Conservation (phyloP, 768 basidiomycete species). For the Naganishia antarctica region DNA sequence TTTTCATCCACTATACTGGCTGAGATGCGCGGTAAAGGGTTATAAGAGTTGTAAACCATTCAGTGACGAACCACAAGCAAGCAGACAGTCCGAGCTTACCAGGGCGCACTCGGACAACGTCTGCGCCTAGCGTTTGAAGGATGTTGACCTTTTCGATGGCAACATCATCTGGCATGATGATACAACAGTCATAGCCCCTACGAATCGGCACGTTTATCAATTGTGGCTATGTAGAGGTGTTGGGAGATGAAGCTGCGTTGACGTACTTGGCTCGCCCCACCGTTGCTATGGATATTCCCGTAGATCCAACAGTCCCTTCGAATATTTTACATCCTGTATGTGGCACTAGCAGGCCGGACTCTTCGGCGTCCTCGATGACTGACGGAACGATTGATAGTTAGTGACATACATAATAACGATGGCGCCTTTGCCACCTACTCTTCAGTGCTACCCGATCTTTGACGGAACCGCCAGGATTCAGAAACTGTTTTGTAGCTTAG, state of each 20-base stretch:
- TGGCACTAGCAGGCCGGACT: slow-evolving; percentile 71
- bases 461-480: slow-evolving; percentile 96
- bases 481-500: slow-evolving; percentile 56
- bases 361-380: slow-evolving; percentile 96
- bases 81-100: slow-evolving; percentile 27
- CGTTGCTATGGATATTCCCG: slow-evolving; percentile 85
- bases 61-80: no score
- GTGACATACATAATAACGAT: background rate
- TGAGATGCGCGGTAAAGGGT: background rate
- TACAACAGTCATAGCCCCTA: slow-evolving; percentile 85
- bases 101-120: slow-evolving; percentile 62
- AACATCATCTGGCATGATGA: slow-evolving; percentile 52
- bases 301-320: slow-evolving; percentile 79
- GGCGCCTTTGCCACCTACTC: slow-evolving; percentile 55
- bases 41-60: background rate
- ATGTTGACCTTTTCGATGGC: slow-evolving; percentile 86
- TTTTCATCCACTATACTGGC: slow-evolving; percentile 96
- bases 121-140: slow-evolving; percentile 73
- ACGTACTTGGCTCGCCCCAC: slow-evolving; percentile 77
- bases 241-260: background rate
- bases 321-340: slow-evolving; percentile 88
- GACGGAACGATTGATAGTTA: background rate
- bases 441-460: slow-evolving; percentile 94
- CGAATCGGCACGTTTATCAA: background rate
- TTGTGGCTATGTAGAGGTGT: no score